These are phyloP conservation scores for Syzygium oleosum DNA, from an alignment of 345 rosid genomes.

Conservation along the genomic window DNA sequence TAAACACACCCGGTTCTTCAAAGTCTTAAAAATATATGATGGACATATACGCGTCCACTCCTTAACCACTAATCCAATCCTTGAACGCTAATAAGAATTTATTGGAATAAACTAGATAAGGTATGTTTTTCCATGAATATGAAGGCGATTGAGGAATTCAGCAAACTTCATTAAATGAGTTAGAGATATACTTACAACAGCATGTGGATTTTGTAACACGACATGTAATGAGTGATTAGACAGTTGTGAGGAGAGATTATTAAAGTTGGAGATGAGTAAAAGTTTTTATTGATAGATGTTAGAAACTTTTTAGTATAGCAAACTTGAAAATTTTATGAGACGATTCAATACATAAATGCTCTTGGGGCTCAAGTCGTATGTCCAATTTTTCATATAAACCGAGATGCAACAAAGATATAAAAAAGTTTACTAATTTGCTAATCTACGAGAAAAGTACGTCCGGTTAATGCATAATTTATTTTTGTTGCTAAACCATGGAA, in stretches of 20 bases:
- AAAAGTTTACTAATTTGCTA: too few relatives aligned
- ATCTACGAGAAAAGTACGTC: too few relatives aligned
- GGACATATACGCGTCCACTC: rapidly evolving
- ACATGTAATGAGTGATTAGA: not conserved
- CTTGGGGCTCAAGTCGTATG: not conserved
- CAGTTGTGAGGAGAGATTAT: rapidly evolving
- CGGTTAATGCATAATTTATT: too few relatives aligned
- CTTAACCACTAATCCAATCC: not conserved
- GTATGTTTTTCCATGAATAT: not conserved
- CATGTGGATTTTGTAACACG: rapidly evolving
- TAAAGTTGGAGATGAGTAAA: not conserved
- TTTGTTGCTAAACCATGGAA: too few relatives aligned
- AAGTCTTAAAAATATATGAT: too few relatives aligned
- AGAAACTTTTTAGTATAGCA: not conserved
- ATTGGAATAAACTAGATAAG: not conserved
- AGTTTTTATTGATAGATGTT: not conserved
- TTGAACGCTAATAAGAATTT: not conserved
- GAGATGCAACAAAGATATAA: too few relatives aligned
- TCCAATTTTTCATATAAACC: too few relatives aligned
- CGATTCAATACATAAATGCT: not conserved
- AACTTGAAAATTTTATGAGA: not conserved
- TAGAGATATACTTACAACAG: not conserved
- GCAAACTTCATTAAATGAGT: rapidly evolving
- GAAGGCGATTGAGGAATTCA: not conserved
- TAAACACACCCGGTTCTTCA: too few relatives aligned